A percentile compares a stretch with the other conserved stretches of the same genome.
Evolutionary conservation across 768 basidiomycete species (phyloP).

Genomic region (Collybiopsis luxurians): DNA sequence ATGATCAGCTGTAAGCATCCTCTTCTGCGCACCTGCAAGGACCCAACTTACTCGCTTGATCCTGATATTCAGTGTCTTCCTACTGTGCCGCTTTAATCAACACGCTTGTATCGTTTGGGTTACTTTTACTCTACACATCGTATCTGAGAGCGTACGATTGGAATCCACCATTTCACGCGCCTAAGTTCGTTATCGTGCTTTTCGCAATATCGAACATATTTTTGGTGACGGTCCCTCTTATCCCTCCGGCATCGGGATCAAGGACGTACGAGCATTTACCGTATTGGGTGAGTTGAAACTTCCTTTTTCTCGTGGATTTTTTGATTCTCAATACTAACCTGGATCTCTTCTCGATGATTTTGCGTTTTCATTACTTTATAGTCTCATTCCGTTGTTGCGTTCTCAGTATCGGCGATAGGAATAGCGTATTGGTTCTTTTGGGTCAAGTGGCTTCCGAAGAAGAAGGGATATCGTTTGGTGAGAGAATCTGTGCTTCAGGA

Average conservation of each 20-base stretch:
- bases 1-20: constrained; percentile 54
- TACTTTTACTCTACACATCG: constrained; percentile 57
- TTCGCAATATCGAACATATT: constrained; percentile 70
- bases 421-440: constrained; percentile 56
- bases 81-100: constrained; percentile 61
- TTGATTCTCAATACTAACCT: neutral
- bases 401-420: constrained; percentile 47
- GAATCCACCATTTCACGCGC: constrained; percentile 64
- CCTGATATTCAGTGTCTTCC: constrained; percentile 43
- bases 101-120: constrained; percentile 55
- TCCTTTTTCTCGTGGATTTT: neutral
- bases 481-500: constrained; percentile 47
- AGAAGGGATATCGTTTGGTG: constrained; percentile 46
- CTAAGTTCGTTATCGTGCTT: constrained; percentile 42
- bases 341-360: too few relatives aligned
- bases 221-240: constrained; percentile 56
- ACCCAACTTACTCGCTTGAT: neutral
- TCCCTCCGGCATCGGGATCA: constrained; percentile 55
- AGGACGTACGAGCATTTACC: constrained; percentile 57
- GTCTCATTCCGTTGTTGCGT: constrained; percentile 49
- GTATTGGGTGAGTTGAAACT: constrained; percentile 55
- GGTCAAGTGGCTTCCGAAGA: constrained; percentile 47
- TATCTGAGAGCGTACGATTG: constrained; percentile 45
- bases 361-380: constrained; percentile 15
- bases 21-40: neutral